These are phyloP conservation scores for Xeromyces bisporus DNA, from an alignment of 495 filamentous ascomycete species.

Conservation along the genomic window DNA sequence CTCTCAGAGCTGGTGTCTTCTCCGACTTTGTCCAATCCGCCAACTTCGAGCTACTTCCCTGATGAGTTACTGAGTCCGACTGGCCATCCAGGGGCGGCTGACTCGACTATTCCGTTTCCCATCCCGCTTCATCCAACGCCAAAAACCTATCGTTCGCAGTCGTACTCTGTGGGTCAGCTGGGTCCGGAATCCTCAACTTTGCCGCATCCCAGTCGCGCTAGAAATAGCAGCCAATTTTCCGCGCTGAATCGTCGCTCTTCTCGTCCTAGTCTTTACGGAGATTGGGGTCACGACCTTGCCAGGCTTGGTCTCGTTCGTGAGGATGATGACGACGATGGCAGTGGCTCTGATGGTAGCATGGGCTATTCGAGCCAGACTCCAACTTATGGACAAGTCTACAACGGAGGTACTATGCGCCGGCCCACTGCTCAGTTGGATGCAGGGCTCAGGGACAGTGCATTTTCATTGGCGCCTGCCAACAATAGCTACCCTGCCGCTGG, in stretches of 20 bases:
- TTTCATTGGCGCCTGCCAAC: slow-evolving; percentile 30
- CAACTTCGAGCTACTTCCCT: slow-evolving; percentile 21
- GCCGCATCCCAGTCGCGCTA: slow-evolving; percentile 23
- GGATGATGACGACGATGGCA: slow-evolving; percentile 60
- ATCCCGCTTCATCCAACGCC: slow-evolving; percentile 84
- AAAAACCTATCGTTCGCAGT: slow-evolving; percentile 88
- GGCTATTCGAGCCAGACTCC: slow-evolving; percentile 45
- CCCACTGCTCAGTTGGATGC: slow-evolving; percentile 41
- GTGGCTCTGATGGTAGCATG: slow-evolving; percentile 44
- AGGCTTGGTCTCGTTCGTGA: slow-evolving; percentile 65
- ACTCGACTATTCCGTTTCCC: slow-evolving; percentile 60
- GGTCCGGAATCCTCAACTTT: slow-evolving; percentile 45
- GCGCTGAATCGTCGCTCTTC: slow-evolving; percentile 68
- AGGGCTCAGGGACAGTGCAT: slow-evolving; percentile 44
- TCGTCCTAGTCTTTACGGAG: slow-evolving; percentile 69
- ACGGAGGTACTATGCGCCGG: slow-evolving; percentile 58
- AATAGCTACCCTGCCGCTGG: slow-evolving; percentile 26
- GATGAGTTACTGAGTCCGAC: slow-evolving; percentile 40
- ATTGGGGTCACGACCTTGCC: slow-evolving; percentile 52
- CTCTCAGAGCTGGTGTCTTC: slow-evolving; percentile 62
- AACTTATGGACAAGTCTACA: slow-evolving; percentile 54
- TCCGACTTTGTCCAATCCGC: slow-evolving; percentile 48
- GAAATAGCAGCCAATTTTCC: slow-evolving; percentile 41
- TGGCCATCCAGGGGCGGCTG: slow-evolving; percentile 35
- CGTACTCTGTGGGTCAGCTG: slow-evolving; percentile 87